Evolutionary conservation across 345 rosid genomes (phyloP).

Genomic region (Eucalyptus regnans): DNA sequence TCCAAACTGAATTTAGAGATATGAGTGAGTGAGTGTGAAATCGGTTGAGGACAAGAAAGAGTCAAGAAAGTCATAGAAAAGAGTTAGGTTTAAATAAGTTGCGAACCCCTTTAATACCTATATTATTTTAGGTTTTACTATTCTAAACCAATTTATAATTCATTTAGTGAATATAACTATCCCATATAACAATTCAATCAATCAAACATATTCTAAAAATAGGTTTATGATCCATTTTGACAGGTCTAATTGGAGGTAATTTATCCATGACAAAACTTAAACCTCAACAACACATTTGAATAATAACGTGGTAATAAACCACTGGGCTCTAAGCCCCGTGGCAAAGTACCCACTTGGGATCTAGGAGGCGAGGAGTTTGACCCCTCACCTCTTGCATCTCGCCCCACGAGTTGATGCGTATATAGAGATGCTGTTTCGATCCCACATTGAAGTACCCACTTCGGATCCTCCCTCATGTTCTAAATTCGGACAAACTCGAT

Average conservation of each 20-base stretch:
- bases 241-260: neutral
- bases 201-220: no score
- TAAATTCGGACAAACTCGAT: neutral
- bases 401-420: neutral
- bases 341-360: neutral
- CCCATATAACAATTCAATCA: no score
- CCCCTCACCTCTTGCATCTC: neutral
- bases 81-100: no score
- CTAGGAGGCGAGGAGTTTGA: neutral
- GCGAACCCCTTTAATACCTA: no score
- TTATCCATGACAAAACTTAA: neutral
- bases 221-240: neutral
- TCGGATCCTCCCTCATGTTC: neutral
- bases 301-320: neutral
- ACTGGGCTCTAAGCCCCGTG: neutral
- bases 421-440: neutral
- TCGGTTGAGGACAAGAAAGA: accelerated
- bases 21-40: neutral
- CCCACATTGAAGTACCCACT: neutral
- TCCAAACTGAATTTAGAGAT: neutral
- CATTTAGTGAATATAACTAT: no score
- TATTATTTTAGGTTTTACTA: no score
- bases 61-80: neutral
- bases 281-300: neutral
- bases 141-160: no score